Percentiles rank a stretch among this genome's conserved stretches.
Conservation (phyloP, 192 early-diverging fungal genomes). For the Mortierella hygrophila region DNA sequence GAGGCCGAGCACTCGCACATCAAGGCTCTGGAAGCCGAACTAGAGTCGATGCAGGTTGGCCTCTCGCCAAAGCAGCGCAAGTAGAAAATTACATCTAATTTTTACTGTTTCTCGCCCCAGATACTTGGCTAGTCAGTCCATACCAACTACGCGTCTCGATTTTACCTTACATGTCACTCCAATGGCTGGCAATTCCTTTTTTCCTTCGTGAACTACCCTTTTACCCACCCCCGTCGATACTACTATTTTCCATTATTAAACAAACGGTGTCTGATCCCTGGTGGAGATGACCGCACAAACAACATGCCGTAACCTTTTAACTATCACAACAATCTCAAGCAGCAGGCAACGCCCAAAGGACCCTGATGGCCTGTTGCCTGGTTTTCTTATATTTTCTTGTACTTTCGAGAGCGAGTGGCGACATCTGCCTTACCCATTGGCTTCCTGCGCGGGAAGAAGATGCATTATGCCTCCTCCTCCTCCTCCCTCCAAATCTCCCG, state of each 20-base stretch:
- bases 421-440: too few species aligned
- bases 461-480: too few species aligned
- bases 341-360: too few species aligned
- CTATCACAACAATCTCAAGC: too few species aligned
- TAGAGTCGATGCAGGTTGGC: slow-evolving; percentile 65
- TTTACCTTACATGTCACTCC: neutral
- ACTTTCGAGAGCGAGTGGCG: too few species aligned
- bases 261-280: neutral
- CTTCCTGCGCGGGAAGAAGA: too few species aligned
- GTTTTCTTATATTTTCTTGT: too few species aligned
- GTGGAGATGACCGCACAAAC: neutral
- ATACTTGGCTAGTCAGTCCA: neutral
- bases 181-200: neutral
- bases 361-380: too few species aligned
- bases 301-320: too few species aligned
- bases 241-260: slow-evolving; percentile 1
- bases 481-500: neutral
- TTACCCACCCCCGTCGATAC: neutral
- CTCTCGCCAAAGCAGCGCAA: slow-evolving; percentile 55
- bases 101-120: neutral
- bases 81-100: slow-evolving; percentile 6
- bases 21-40: slow-evolving; percentile 92
- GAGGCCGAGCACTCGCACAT: slow-evolving; percentile 95
- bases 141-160: neutral
- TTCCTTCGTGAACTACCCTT: neutral